Conservation (phyloP, 1,139 yeast genomes). For the Kodamaea suecica region DNA sequence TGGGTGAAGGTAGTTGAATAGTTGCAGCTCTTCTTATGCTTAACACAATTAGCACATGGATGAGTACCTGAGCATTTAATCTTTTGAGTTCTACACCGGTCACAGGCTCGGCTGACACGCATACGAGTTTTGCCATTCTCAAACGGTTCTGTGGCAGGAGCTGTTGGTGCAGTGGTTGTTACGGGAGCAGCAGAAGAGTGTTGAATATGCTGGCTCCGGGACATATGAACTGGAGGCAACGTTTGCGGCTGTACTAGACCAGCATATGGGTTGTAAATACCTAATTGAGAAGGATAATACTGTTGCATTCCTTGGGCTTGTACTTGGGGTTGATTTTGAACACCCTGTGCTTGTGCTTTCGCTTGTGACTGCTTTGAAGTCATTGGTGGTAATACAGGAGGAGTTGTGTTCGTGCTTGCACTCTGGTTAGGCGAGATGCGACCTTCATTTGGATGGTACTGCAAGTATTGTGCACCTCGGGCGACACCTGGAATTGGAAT, state of each 20-base stretch:
- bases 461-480: not conserved
- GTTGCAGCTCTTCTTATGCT: constrained; percentile 43
- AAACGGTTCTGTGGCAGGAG: not conserved
- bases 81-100: constrained; percentile 53
- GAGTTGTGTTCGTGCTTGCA: not conserved
- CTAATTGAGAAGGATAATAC: not conserved
- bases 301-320: not conserved
- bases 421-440: not conserved
- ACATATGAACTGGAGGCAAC: not conserved
- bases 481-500: not conserved
- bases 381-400: not conserved
- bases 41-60: constrained; percentile 52
- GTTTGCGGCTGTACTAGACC: not conserved
- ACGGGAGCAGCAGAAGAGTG: not conserved
- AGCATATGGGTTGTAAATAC: not conserved
- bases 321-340: not conserved
- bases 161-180: not conserved
- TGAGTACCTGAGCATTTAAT: constrained; percentile 58
- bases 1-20: constrained; percentile 17
- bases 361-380: not conserved
- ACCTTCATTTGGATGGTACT: not conserved
- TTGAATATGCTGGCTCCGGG: not conserved
- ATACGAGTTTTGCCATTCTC: constrained; percentile 20
- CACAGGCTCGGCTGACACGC: constrained; percentile 55
- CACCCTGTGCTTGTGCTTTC: not conserved